Evolutionary conservation across 2,329 filamentous ascomycete species (phyloP).

Genomic region (Intubia oerlemansii): DNA sequence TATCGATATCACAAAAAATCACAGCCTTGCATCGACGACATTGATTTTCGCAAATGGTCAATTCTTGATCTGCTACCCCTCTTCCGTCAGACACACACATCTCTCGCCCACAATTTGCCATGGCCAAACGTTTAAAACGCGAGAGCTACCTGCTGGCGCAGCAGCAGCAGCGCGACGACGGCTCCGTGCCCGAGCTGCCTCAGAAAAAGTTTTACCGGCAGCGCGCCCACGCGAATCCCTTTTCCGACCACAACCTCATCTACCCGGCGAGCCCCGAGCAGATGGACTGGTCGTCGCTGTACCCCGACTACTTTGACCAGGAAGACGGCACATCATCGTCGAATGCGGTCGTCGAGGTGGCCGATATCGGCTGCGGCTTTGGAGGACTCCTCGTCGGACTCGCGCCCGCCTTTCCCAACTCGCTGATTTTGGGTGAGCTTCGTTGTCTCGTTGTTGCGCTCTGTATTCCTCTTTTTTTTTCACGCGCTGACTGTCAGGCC

Average conservation of each 20-base stretch:
- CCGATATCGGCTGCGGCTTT: constrained; percentile 94
- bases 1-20: constrained; percentile 6
- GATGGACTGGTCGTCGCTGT: constrained; percentile 85
- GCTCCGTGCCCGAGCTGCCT: constrained; percentile 42
- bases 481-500: constrained; percentile 27
- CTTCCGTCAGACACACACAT: background rate
- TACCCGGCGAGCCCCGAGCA: constrained; percentile 62
- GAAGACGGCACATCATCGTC: constrained; percentile 6
- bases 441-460: background rate
- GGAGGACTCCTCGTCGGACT: constrained; percentile 78
- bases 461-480: background rate
- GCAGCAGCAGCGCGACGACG: constrained; percentile 21
- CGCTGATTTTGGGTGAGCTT: constrained; percentile 56
- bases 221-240: constrained; percentile 91
- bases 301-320: constrained; percentile 43
- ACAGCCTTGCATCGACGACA: too few relatives aligned
- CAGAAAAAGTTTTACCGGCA: constrained; percentile 95
- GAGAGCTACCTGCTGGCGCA: constrained; percentile 34
- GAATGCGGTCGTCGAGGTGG: constrained; percentile 49
- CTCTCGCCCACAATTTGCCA: too few relatives aligned
- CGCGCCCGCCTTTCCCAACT: constrained; percentile 59
- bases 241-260: constrained; percentile 74
- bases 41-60: too few relatives aligned
- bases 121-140: constrained; percentile 39
- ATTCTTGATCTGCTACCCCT: background rate